A percentile compares a stretch with the other conserved stretches of the same genome.
phyloP scores from a whole-genome alignment of 805 yeast genomes.

The Wickerhamiella occidentalis region DNA sequence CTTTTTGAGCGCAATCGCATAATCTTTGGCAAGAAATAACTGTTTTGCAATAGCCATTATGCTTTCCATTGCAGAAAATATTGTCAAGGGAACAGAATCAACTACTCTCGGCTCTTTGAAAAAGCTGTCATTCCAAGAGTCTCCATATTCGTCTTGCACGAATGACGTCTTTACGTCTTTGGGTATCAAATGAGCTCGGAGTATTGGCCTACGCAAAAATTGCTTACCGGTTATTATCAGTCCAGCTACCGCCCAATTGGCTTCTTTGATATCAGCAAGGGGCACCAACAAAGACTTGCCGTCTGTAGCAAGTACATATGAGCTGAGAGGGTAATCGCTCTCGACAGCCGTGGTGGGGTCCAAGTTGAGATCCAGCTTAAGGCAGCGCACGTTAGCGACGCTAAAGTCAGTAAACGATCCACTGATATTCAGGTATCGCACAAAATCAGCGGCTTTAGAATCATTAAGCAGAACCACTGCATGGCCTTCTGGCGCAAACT shows the following conservation, averaged over 20 bases:
- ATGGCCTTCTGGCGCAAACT: constrained; percentile 4
- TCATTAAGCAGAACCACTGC: constrained; percentile 12
- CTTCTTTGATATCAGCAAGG: neutral
- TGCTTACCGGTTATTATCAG: constrained; percentile 20
- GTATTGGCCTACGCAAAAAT: constrained; percentile 3
- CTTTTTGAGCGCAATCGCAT: constrained; percentile 48
- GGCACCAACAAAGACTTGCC: constrained; percentile 6
- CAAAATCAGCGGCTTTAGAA: neutral
- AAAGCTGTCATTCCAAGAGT: constrained; percentile 19
- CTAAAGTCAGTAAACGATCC: neutral
- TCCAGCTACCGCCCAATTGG: constrained; percentile 14
- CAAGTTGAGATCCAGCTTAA: neutral
- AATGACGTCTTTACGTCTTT: constrained; percentile 20
- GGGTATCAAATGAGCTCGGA: constrained; percentile 10
- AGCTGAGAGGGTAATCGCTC: constrained; percentile 8
- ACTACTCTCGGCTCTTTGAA: constrained; percentile 21
- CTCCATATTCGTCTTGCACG: constrained; percentile 19
- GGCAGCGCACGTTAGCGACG: neutral
- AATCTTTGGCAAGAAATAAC: constrained; percentile 50
- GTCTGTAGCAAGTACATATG: constrained; percentile 9
- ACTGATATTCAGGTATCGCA: neutral
- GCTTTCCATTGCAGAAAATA: constrained; percentile 12
- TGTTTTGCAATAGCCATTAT: constrained; percentile 53
- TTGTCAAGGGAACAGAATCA: constrained; percentile 18
- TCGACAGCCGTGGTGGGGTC: neutral